Evolutionary conservation across 75 land plant species (phyloP).

Genomic region (Picea sitchensis): DNA sequence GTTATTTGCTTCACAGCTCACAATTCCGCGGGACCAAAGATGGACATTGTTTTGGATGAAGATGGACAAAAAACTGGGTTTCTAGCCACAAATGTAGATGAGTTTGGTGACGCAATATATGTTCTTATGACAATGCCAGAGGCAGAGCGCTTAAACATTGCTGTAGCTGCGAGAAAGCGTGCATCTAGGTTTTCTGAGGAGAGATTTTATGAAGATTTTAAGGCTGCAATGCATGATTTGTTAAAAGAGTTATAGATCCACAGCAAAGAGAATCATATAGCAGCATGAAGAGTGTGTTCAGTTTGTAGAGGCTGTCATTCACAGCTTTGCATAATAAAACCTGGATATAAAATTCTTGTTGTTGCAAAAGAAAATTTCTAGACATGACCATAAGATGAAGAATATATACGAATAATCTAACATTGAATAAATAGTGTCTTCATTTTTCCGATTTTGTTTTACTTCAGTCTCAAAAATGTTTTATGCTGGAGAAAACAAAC

Average conservation of each 20-base stretch:
- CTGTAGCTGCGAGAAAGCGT: slow-evolving; percentile 80
- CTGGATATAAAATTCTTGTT: too few relatives aligned
- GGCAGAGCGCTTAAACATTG: slow-evolving; percentile 67
- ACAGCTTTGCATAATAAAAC: too few relatives aligned
- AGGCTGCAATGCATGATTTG: slow-evolving; percentile 54
- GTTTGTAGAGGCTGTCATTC: too few relatives aligned
- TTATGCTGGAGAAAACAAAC: too few relatives aligned
- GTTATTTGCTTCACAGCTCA: slow-evolving; percentile 60
- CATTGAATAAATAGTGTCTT: too few relatives aligned
- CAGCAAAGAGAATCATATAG: too few relatives aligned
- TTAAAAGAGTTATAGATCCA: neutral
- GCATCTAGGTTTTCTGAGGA: slow-evolving; percentile 78
- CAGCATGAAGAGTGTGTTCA: too few relatives aligned
- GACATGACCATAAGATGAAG: too few relatives aligned
- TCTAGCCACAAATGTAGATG: slow-evolving; percentile 67
- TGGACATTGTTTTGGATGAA: slow-evolving; percentile 91
- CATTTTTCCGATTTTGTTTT: too few relatives aligned
- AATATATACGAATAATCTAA: too few relatives aligned
- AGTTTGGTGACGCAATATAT: slow-evolving; percentile 88
- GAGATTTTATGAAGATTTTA: slow-evolving; percentile 77
- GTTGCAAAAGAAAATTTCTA: too few relatives aligned
- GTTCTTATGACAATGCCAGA: slow-evolving; percentile 66
- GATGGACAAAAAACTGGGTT: slow-evolving; percentile 83
- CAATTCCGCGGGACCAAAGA: slow-evolving; percentile 95
- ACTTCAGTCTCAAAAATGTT: too few relatives aligned